Base-by-base conservation (phyloP, 2,329 filamentous ascomycete genomes). In the Hypoxylon sp. region DNA sequence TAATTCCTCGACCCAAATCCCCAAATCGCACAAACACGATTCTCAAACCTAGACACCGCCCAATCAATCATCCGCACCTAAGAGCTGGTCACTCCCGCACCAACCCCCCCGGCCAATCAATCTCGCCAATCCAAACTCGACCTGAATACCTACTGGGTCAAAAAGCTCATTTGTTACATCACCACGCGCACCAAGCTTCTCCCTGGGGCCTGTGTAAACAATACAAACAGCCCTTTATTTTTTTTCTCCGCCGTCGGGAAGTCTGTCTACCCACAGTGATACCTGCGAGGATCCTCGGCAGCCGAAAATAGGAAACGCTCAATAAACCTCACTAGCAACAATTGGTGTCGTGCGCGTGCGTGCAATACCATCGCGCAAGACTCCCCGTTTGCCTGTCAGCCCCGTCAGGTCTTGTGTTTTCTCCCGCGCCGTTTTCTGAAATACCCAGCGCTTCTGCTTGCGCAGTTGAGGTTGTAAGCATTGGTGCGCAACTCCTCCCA, bases 161-260 rank as follows among this genome's bases (percentile, higher is more conserved):
- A 68, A 60, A 66, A 76, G 75, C 73, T 73, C 64, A 73, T 73
- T 73, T 71, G 74, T 77, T 77, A 76, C 75, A 77, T 77, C 76
- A 77, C 71, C 71, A 64, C 70, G 64, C 66, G 69, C 66, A 72
- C 69, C 63, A 65, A 69, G 61, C 64, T 70, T 69, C 63, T 57
- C 69, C 44, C 66, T 55, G 30, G 56, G 46, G 56, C 54, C 58
- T 66, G 68, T 68, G 73, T 73, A 75, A 74, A 75, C 70, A 73
- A 75, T 70, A 72, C 71, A 66, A 70, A 64, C 68, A 59, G 56
- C 30, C 57, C 64, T 64, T 44, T 61, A 55, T 63, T 66, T 64
- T 61, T 66, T 66, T 71, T 70, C 68, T 73, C 70, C 64, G 66
- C 62, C 67, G 56, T 70, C 66, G 67, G 69, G 69, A 60, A 72